Conservation (phyloP, 1,284 basidiomycete species). For the Amylostereum chailletii region DNA sequence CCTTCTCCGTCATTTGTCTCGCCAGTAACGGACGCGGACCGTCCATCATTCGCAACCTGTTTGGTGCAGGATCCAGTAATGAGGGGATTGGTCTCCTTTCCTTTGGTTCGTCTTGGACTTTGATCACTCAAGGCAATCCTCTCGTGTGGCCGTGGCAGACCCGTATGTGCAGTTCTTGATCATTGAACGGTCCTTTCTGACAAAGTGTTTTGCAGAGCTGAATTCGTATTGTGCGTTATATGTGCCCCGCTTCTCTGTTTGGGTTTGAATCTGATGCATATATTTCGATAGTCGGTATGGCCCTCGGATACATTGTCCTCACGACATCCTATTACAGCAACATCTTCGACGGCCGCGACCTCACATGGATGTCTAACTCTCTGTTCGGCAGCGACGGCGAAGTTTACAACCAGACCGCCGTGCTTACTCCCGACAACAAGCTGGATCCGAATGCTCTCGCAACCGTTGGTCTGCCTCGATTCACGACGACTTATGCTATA, state of each 20-base stretch:
- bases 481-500: constrained; percentile 41
- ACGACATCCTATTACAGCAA: constrained; percentile 40
- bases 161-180: constrained; percentile 21
- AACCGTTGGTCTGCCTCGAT: constrained; percentile 34
- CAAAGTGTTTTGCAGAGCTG: constrained; percentile 18
- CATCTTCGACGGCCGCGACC: constrained; percentile 36
- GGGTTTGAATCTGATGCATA: not conserved
- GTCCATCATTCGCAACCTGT: constrained; percentile 36
- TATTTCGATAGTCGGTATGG: constrained; percentile 33
- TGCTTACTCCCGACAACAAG: constrained; percentile 32
- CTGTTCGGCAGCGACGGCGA: constrained; percentile 33
- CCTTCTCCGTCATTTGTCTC: constrained; percentile 41
- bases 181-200: too few relatives aligned
- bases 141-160: constrained; percentile 43
- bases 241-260: too few relatives aligned
- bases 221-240: constrained; percentile 29
- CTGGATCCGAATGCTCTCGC: constrained; percentile 31
- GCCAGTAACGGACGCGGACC: constrained; percentile 36
- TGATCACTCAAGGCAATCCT: constrained; percentile 44
- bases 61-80: constrained; percentile 43
- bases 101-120: constrained; percentile 42
- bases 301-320: constrained; percentile 36
- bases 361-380: constrained; percentile 41
- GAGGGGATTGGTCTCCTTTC: constrained; percentile 43
- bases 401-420: constrained; percentile 35